Evolutionary conservation across 1,139 yeast genomes (phyloP).

Genomic region (Yamadazyma dendronema): DNA sequence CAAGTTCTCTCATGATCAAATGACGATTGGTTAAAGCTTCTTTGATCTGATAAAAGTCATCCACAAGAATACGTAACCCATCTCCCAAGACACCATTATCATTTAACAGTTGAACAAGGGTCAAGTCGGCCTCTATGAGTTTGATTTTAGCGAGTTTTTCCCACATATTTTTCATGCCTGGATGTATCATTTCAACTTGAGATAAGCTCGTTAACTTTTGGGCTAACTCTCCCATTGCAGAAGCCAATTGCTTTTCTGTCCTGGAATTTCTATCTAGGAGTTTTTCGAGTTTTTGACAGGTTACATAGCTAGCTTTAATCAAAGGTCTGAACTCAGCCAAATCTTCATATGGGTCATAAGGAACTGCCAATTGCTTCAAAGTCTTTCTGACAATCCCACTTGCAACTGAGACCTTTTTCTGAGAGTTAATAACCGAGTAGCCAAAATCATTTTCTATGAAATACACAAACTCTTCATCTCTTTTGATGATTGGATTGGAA

Average conservation of each 20-base stretch:
- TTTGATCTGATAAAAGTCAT: conserved; percentile 83
- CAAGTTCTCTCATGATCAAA: conserved; percentile 81
- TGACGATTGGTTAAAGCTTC: conserved; percentile 93
- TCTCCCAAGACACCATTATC: conserved; percentile 80
- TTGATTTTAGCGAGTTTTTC: conserved; percentile 69
- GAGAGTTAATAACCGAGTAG: conserved; percentile 61
- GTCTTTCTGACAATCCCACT: conserved; percentile 87
- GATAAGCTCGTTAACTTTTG: conserved; percentile 49
- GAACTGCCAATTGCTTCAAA: conserved; percentile 85
- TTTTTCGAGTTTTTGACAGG: conserved; percentile 54
- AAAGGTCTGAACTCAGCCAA: conserved; percentile 84
- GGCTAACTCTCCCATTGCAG: conserved; percentile 66
- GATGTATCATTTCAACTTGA: conserved; percentile 49
- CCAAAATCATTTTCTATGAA: conserved; percentile 90
- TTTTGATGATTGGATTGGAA: conserved; percentile 69
- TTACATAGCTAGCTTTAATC: conserved; percentile 72
- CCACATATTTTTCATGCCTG: conserved; percentile 84
- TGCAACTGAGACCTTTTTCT: conserved; percentile 59
- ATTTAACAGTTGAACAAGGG: conserved; percentile 68
- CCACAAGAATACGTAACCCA: conserved; percentile 59
- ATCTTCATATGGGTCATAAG: conserved; percentile 81
- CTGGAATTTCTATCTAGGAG: conserved; percentile 56
- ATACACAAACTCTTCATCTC: conserved; percentile 85
- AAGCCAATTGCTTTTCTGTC: conserved; percentile 54
- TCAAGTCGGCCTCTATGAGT: conserved; percentile 71